These are phyloP conservation scores for Starmerella stellata DNA, from an alignment of 805 yeast genomes.

Conservation along the genomic window DNA sequence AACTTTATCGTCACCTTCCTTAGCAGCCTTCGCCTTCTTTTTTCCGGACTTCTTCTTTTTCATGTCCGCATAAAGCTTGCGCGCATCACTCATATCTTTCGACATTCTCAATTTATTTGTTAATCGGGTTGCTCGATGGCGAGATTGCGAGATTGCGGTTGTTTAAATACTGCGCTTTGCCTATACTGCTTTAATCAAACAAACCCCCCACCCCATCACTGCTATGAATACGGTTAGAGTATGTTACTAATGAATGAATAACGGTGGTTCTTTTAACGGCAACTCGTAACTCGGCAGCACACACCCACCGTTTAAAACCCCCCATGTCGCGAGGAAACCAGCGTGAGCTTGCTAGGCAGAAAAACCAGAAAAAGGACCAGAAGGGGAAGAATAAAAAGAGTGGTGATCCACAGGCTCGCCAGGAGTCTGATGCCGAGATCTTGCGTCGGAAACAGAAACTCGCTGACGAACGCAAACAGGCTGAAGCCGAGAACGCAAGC, in stretches of 20 bases:
- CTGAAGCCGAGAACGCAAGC: constrained; percentile 7
- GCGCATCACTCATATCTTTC: constrained; percentile 43
- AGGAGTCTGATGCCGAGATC: constrained; percentile 78
- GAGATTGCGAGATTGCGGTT: too few relatives aligned
- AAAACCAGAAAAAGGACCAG: constrained; percentile 64
- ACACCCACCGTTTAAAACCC: too few relatives aligned
- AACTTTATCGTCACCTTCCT: too few relatives aligned
- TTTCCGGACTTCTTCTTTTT: constrained; percentile 25
- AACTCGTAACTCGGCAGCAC: too few relatives aligned
- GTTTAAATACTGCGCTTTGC: too few relatives aligned
- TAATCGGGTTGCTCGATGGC: too few relatives aligned
- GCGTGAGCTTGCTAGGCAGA: constrained; percentile 82
- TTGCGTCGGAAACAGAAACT: constrained; percentile 76
- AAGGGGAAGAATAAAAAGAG: constrained; percentile 48
- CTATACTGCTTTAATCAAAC: too few relatives aligned
- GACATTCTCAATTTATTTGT: constrained; percentile 11
- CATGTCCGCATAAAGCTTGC: constrained; percentile 54
- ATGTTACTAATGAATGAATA: too few relatives aligned
- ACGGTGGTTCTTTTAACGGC: too few relatives aligned
- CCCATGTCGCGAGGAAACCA: constrained; percentile 98
- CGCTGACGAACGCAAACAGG: constrained; percentile 31
- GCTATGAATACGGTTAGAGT: too few relatives aligned
- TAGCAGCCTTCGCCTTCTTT: too few relatives aligned
- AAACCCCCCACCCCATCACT: too few relatives aligned
- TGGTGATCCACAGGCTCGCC: constrained; percentile 74